A percentile compares a stretch with the other conserved stretches of the same genome.
Evolutionary conservation across 2,329 filamentous ascomycete species (phyloP).

Genomic region (Colletotrichum ledebouriae): DNA sequence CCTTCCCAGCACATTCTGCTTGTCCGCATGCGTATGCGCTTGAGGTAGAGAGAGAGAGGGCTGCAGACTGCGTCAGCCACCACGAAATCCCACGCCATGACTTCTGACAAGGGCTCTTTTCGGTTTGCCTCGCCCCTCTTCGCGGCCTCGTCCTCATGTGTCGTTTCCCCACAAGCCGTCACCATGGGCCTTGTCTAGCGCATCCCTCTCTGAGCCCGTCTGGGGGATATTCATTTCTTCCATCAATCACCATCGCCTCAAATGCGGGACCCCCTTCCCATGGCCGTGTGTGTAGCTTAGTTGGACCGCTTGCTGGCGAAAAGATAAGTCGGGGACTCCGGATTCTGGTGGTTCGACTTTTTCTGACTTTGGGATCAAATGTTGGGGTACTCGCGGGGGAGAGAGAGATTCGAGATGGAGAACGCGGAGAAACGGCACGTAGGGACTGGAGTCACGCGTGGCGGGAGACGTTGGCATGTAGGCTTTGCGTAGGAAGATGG

Average conservation of each 20-base stretch:
- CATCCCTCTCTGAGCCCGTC: conserved; percentile 10
- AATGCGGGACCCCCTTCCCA: conserved; percentile 2
- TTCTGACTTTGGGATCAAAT: neutral
- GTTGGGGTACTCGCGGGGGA: conserved; percentile 28
- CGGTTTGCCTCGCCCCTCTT: neutral
- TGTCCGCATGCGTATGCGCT: conserved; percentile 11
- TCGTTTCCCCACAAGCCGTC: conserved; percentile 9
- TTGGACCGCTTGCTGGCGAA: neutral
- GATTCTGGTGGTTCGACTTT: conserved; percentile 25
- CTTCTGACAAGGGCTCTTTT: neutral
- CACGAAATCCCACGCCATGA: neutral
- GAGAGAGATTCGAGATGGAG: neutral
- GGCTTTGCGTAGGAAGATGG: neutral
- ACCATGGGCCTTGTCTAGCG: conserved; percentile 3
- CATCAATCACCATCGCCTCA: conserved; percentile 30
- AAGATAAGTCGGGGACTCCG: conserved; percentile 16
- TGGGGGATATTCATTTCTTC: conserved; percentile 33
- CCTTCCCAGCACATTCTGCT: neutral
- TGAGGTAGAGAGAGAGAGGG: neutral
- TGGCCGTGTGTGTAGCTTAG: conserved; percentile 19
- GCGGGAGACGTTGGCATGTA: neutral
- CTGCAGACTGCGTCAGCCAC: conserved; percentile 6
- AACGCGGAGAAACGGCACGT: conserved; percentile 4
- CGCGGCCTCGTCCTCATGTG: neutral
- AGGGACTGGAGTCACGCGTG: conserved; percentile 19